Percentiles rank a stretch among this genome's conserved stretches.
Conservation (phyloP, 106 monocot species). For the Triglochin maritima region DNA sequence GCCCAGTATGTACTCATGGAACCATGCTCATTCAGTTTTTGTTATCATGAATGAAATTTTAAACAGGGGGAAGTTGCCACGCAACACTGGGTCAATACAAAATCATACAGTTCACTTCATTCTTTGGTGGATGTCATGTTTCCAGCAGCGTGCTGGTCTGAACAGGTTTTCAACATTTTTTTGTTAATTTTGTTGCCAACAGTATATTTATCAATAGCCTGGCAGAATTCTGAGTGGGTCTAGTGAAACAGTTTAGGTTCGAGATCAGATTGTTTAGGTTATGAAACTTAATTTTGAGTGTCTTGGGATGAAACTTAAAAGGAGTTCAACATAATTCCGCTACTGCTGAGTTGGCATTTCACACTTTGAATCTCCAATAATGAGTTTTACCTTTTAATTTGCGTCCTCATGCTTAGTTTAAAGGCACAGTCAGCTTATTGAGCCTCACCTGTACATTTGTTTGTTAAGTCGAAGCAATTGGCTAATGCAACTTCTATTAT, state of each 20-base stretch:
- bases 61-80: constrained; percentile 66
- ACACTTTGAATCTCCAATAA: too few relatives aligned
- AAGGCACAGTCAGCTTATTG: neutral
- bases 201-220: neutral
- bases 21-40: neutral
- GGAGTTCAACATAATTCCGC: too few relatives aligned
- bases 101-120: constrained; percentile 71
- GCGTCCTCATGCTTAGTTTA: too few relatives aligned
- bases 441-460: neutral
- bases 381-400: neutral
- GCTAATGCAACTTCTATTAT: neutral
- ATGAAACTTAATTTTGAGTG: too few relatives aligned
- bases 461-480: neutral
- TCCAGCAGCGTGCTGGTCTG: constrained; percentile 41
- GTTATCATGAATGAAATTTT: neutral
- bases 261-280: too few relatives aligned
- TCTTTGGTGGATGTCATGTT: constrained; percentile 75
- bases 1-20: neutral
- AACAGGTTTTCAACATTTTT: constrained; percentile 37
- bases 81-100: constrained; percentile 55
- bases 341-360: too few relatives aligned
- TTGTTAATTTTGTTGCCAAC: neutral
- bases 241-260: too few relatives aligned
- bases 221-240: neutral
- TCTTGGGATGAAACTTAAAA: too few relatives aligned